Percentiles rank a stretch among this genome's conserved stretches.
These are phyloP conservation scores for Nephelium lappaceum DNA, from an alignment of 345 rosid species.

Conservation along the genomic window DNA sequence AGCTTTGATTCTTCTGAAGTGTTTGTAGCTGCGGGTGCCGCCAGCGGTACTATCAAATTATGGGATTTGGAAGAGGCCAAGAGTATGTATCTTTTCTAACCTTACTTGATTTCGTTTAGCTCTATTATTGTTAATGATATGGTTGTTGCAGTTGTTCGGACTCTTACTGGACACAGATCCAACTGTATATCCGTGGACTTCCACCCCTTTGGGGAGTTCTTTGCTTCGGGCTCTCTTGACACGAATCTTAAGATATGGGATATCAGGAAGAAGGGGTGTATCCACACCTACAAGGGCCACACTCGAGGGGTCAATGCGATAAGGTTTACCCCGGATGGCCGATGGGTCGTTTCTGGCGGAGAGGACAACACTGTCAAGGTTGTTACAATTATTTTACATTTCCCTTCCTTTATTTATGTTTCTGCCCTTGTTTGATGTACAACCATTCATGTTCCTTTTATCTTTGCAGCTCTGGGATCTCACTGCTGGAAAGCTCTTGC, in stretches of 20 bases:
- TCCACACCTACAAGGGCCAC: constrained; percentile 99
- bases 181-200: constrained; percentile 95
- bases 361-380: constrained; percentile 97
- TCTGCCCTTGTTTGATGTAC: no score
- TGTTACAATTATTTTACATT: background rate
- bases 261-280: constrained; percentile 92
- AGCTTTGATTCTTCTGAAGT: constrained; percentile 94
- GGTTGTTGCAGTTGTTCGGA: constrained; percentile 75
- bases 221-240: constrained; percentile 97
- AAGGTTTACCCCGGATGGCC: constrained; percentile 99
- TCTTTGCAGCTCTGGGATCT: constrained; percentile 90
- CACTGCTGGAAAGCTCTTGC: constrained; percentile 95
- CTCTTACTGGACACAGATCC: constrained; percentile 95
- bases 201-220: constrained; percentile 99
- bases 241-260: constrained; percentile 99
- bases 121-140: no score
- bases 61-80: constrained; percentile 99
- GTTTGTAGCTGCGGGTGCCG: constrained; percentile 96
- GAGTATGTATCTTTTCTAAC: constrained; percentile 54
- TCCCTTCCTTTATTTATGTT: no score
- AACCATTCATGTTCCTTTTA: no score
- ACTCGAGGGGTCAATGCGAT: constrained; percentile 96
- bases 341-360: constrained; percentile 99
- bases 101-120: no score
- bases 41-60: constrained; percentile 95